Evolutionary conservation across 1,284 basidiomycete species (phyloP), one percentile per base, ranked within the genome.

Genomic region (Puccinia polysora): DNA sequence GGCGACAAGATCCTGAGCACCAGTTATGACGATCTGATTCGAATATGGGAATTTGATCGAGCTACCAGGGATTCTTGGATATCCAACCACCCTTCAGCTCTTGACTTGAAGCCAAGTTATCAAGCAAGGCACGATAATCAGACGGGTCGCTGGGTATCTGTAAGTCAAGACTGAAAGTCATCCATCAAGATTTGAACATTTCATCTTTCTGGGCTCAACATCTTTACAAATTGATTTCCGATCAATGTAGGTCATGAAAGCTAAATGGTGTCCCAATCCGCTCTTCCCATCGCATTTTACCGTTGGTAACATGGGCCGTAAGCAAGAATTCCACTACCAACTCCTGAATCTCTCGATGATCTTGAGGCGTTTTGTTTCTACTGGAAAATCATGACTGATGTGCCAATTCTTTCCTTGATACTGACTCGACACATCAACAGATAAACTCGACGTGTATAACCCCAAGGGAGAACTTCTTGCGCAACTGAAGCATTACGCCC

Each of bases 61-160:
- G 23, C 2, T 8, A 8, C 36, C 8, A 49, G 23, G 5, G 47
- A 60, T 38, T 23, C 40, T 49, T 70, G 68, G 68, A 43, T 50
- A 2, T 8, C 3, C 20, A 23, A 8, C 30, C 47, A 20, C 2
- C 45, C 43, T 20, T 2, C 14, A 7, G 15, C 8, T 15, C n/a
- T 34, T 7, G 63, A 68, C 4, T 50, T 60, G n/a, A 15, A 32
- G 4, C 68, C 68, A 18, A 25, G 40, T 2, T 60, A 36, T 20
- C 34, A 50, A 32, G 68, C 58, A 1, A 50, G 58, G 40, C 68
- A 70, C 38, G 68, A 70, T 23, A 70, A 70, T 50, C 68, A 70
- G 23, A 60, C 45, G 15, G 68, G 68, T 50, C 56, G 68, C 23
- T 70, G 68, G 68, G 58, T 70, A 20, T 70, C 68, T 4, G 67